phyloP scores from a whole-genome alignment of 108 stramenopile genomes.

The Conticribra weissflogii region DNA sequence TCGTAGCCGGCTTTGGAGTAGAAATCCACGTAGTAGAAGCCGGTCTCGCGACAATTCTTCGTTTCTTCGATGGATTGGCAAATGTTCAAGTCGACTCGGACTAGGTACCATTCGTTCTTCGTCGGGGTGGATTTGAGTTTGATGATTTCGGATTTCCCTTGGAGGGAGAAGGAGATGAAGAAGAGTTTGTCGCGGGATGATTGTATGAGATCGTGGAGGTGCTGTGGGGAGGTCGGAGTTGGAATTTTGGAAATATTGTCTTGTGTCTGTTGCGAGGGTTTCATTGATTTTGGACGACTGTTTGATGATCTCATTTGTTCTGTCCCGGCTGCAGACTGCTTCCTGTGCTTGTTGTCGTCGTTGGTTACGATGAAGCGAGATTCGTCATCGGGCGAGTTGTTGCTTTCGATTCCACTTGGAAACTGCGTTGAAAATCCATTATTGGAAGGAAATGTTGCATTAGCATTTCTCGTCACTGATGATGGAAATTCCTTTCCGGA shows the following conservation, averaged over 20 bases:
- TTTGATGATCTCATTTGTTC: too few relatives aligned
- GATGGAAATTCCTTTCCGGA: too few relatives aligned
- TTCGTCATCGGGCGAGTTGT: too few relatives aligned
- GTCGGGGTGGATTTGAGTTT: background rate
- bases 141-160: background rate
- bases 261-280: too few relatives aligned
- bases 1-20: conserved; percentile 36
- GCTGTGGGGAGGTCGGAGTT: background rate
- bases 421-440: too few relatives aligned
- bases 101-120: conserved; percentile 31
- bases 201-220: conserved; percentile 35
- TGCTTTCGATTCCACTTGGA: too few relatives aligned
- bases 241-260: background rate
- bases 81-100: conserved; percentile 36
- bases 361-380: too few relatives aligned
- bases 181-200: conserved; percentile 40
- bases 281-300: too few relatives aligned
- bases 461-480: too few relatives aligned
- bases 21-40: conserved; percentile 43
- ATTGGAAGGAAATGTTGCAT: too few relatives aligned
- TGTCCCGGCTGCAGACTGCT: too few relatives aligned
- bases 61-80: conserved; percentile 7
- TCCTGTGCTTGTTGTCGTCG: too few relatives aligned
- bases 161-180: conserved; percentile 32
- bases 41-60: conserved; percentile 17